A percentile compares a stretch with the other conserved stretches of the same genome.
Conservation (phyloP, 208 protist genomes). For the Sergeia podlipaevii region DNA sequence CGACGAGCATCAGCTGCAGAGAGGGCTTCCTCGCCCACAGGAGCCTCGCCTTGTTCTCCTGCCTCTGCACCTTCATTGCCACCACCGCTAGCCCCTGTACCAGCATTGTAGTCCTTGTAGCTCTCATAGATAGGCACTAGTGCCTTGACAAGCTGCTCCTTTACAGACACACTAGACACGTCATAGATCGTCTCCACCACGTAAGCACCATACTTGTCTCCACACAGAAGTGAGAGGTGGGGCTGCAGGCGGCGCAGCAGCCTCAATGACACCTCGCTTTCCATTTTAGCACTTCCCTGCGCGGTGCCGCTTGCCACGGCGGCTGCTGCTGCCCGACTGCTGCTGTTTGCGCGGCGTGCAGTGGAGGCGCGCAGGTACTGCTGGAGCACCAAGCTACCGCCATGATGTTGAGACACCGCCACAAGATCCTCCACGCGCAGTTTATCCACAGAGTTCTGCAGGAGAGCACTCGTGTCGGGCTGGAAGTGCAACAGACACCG, state of each 20-base stretch:
- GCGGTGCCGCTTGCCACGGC: neutral
- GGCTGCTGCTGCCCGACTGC: neutral
- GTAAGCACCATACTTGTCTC: slow-evolving; percentile 64
- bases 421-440: slow-evolving; percentile 60
- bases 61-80: neutral
- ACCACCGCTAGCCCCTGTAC: neutral
- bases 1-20: slow-evolving; percentile 16
- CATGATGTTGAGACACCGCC: slow-evolving; percentile 25
- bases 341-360: slow-evolving; percentile 7
- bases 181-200: slow-evolving; percentile 81
- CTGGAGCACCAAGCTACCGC: slow-evolving; percentile 77
- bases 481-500: slow-evolving; percentile 73
- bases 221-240: slow-evolving; percentile 34
- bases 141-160: slow-evolving; percentile 70
- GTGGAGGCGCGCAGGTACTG: slow-evolving; percentile 58
- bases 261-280: slow-evolving; percentile 24
- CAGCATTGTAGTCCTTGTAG: slow-evolving; percentile 7
- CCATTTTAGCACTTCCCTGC: slow-evolving; percentile 13
- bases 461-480: slow-evolving; percentile 37
- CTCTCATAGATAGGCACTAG: slow-evolving; percentile 66
- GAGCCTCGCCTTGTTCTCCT: slow-evolving; percentile 1
- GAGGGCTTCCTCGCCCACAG: slow-evolving; percentile 6
- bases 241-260: slow-evolving; percentile 55
- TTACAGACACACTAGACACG: slow-evolving; percentile 47
- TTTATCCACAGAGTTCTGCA: slow-evolving; percentile 70